Conservation (phyloP, 2,329 filamentous ascomycete genomes). For the Alternaria gansuensis region DNA sequence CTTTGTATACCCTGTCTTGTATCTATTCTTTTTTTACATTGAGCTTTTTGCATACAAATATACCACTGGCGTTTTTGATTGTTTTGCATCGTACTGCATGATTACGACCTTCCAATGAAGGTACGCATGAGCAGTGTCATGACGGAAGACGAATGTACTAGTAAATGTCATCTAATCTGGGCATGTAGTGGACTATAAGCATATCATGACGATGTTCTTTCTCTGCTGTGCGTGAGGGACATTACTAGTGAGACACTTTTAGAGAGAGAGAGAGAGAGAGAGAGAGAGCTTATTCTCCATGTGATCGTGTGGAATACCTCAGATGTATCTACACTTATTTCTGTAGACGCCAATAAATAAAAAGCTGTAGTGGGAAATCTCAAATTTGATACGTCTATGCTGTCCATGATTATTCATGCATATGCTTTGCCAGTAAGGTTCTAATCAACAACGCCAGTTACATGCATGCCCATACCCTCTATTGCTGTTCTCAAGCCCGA, state of each 20-base stretch:
- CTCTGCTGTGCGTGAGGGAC: no score
- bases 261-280: no score
- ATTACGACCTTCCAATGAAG: conserved; percentile 6
- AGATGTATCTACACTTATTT: not conserved
- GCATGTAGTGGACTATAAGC: not conserved
- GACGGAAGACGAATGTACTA: not conserved
- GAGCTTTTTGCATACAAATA: conserved; percentile 14
- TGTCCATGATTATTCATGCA: not conserved
- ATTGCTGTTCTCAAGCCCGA: not conserved
- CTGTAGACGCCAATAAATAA: not conserved
- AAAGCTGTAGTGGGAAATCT: not conserved
- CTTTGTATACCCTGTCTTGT: conserved; percentile 17
- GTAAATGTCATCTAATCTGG: not conserved
- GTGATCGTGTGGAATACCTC: not conserved
- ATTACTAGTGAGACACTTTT: not conserved
- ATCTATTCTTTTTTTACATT: conserved; percentile 3
- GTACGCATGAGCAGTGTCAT: not conserved
- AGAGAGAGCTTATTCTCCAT: no score
- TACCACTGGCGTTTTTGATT: conserved; percentile 18
- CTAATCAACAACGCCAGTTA: not conserved
- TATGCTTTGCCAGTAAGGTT: not conserved
- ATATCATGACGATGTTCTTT: not conserved
- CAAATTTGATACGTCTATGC: not conserved
- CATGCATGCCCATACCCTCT: not conserved
- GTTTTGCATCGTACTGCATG: not conserved